Conservation (phyloP, 2,329 filamentous ascomycete species). For the Pezicula carpinea region DNA sequence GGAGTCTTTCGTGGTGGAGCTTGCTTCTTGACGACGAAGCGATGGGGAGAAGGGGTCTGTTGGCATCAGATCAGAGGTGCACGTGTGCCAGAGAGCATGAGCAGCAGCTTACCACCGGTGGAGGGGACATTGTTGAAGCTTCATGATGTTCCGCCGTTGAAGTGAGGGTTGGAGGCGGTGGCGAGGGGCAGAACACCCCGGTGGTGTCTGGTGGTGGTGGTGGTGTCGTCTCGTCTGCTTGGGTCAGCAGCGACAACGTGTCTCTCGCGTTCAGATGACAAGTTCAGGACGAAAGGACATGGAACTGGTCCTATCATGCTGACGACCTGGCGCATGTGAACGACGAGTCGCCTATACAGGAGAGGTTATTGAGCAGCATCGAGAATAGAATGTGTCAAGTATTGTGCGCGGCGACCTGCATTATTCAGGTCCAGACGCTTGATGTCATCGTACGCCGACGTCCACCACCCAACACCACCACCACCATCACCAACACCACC, state of each 20-base stretch:
- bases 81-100: neutral
- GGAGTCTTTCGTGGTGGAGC: conserved; percentile 15
- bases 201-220: neutral
- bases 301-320: too few species aligned
- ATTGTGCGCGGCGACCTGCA: too few species aligned
- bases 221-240: neutral
- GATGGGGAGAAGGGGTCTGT: conserved; percentile 33
- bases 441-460: neutral
- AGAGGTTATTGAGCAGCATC: too few species aligned
- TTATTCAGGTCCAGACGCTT: too few species aligned
- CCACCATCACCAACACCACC: too few species aligned
- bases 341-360: too few species aligned
- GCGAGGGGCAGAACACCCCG: neutral
- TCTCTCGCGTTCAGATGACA: too few species aligned
- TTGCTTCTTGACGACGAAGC: conserved; percentile 30
- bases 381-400: too few species aligned
- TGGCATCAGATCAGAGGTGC: conserved; percentile 8
- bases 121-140: conserved; percentile 25
- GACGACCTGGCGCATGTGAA: too few species aligned
- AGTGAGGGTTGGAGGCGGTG: conserved; percentile 5
- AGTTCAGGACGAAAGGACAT: too few species aligned
- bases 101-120: conserved; percentile 23
- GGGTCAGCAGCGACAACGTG: too few species aligned
- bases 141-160: conserved; percentile 10
- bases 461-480: too few species aligned